These are phyloP conservation scores for Russula olivacea DNA, from an alignment of 768 basidiomycete genomes.

Conservation along the genomic window DNA sequence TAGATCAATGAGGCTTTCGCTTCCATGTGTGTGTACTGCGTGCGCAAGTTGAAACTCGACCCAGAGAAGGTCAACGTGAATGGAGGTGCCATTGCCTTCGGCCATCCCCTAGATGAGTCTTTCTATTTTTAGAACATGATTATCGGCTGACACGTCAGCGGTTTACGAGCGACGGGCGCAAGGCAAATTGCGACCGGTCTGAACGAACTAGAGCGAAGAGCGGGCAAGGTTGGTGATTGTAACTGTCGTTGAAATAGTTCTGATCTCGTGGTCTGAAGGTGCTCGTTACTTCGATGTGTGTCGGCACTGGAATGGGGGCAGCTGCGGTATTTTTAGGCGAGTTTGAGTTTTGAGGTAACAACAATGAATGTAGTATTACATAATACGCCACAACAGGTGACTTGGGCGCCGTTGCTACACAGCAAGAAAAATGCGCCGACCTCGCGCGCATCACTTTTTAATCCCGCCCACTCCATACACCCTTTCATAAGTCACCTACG, in stretches of 20 bases:
- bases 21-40: slow-evolving; percentile 70
- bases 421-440: not conserved
- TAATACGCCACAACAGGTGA: not conserved
- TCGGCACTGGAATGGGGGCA: slow-evolving; percentile 90
- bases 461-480: not conserved
- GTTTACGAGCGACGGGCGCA: slow-evolving; percentile 71
- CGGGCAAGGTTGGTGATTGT: slow-evolving; percentile 50
- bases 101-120: slow-evolving; percentile 74
- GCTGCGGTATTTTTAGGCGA: slow-evolving; percentile 68
- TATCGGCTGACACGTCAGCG: slow-evolving; percentile 22
- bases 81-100: slow-evolving; percentile 85
- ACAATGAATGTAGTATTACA: not conserved
- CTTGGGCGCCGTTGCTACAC: not conserved
- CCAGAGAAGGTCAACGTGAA: slow-evolving; percentile 77
- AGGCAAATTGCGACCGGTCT: slow-evolving; percentile 83
- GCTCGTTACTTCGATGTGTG: slow-evolving; percentile 85
- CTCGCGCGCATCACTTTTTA: not conserved
- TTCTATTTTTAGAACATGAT: not conserved
- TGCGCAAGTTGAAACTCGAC: slow-evolving; percentile 59
- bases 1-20: slow-evolving; percentile 93
- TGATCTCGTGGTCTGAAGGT: slow-evolving; percentile 38
- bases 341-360: too few relatives aligned
- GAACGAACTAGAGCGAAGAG: slow-evolving; percentile 60
- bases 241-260: not conserved
- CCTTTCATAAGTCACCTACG: not conserved